These are phyloP conservation scores for Backusella macrospora DNA, from an alignment of 192 early-diverging fungal genomes.

Conservation along the genomic window DNA sequence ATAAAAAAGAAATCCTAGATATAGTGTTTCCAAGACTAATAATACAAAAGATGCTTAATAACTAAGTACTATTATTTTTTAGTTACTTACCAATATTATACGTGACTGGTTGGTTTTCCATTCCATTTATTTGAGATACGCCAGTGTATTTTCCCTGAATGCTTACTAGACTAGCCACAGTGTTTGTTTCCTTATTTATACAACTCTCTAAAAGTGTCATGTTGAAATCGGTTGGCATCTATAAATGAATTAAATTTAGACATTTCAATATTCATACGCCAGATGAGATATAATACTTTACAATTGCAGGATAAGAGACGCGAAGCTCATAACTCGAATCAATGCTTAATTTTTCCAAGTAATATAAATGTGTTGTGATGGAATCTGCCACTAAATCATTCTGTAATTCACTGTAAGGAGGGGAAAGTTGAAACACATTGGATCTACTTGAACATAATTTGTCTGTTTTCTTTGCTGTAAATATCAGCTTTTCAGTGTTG, in stretches of 20 bases:
- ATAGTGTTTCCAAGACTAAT: not conserved
- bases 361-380: not conserved
- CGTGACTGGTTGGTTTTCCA: not conserved
- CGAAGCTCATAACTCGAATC: slow-evolving; percentile 3
- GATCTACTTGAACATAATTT: not conserved
- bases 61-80: not conserved
- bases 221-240: slow-evolving; percentile 5
- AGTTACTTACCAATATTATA: not conserved
- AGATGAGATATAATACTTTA: not conserved
- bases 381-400: not conserved
- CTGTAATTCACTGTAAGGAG: slow-evolving; percentile 1
- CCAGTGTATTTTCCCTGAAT: slow-evolving; percentile 5
- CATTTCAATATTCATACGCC: not conserved
- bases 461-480: slow-evolving; percentile 6
- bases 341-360: not conserved
- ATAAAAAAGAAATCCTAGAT: not conserved
- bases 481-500: slow-evolving; percentile 16
- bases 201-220: slow-evolving; percentile 2
- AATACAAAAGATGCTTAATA: not conserved
- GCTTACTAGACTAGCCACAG: not conserved
- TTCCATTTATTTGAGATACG: not conserved
- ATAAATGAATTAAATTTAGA: not conserved
- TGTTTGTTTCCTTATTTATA: not conserved
- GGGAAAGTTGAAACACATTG: not conserved
- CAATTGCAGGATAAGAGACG: slow-evolving; percentile 12